These are phyloP conservation scores for Geosmithia flava DNA, from an alignment of 2,329 filamentous ascomycete genomes.

Conservation along the genomic window DNA sequence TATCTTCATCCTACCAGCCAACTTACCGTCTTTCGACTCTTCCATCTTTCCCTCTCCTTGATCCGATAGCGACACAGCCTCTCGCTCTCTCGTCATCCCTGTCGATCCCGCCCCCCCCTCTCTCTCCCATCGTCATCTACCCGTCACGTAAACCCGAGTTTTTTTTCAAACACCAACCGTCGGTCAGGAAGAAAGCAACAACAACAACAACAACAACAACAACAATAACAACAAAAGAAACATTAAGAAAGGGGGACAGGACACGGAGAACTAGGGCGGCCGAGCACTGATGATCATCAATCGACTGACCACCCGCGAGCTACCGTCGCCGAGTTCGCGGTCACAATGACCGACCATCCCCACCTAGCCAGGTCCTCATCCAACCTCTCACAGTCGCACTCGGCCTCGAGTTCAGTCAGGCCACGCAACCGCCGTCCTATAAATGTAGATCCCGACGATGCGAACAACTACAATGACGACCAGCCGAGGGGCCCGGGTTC, in stretches of 20 bases:
- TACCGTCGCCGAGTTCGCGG: conserved; percentile 17
- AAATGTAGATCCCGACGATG: conserved; percentile 14
- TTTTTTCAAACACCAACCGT: background rate
- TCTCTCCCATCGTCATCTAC: background rate
- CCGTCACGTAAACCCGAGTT: background rate
- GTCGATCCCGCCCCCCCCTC: background rate
- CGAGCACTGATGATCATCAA: conserved; percentile 19
- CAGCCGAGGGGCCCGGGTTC: conserved; percentile 20
- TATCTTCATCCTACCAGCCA: background rate
- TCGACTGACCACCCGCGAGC: conserved; percentile 13
- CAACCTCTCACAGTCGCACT: conserved; percentile 31
- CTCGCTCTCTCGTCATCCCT: background rate
- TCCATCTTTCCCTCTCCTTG: background rate
- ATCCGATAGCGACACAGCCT: background rate
- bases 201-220: background rate
- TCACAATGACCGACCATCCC: conserved; percentile 22
- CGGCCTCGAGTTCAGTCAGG: conserved; percentile 26
- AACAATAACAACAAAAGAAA: too few relatives aligned
- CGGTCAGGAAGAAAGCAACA: background rate
- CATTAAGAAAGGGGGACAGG: background rate
- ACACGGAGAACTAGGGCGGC: background rate
- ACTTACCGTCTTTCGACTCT: background rate
- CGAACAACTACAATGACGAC: conserved; percentile 6
- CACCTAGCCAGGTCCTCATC: conserved; percentile 16
- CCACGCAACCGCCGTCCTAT: conserved; percentile 37